Evolutionary conservation across 306 rosid species (phyloP), one percentile per base, ranked within the genome.

Genomic region (Luffa acutangula): DNA sequence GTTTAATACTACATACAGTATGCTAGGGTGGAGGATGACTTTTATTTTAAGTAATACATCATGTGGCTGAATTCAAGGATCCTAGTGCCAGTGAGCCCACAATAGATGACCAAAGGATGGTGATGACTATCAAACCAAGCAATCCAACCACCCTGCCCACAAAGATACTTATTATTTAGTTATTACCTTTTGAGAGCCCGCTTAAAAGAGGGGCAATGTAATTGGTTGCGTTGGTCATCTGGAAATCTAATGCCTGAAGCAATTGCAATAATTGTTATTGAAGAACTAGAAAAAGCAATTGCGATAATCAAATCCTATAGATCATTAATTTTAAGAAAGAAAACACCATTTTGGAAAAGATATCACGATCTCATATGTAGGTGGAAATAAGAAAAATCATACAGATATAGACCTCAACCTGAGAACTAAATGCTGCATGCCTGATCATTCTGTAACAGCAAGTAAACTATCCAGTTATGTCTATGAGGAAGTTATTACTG

Each of bases 141-240:
- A 76, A 75, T 34, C 18, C 62, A 54, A 17, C 49, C 80, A 34
- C 31, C 34, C 37, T 37, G 18, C 53, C 69, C 45, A 33, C 51
- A 79, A 21, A 46, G 48, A 64, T 46, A 52, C 58, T 52, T 5
- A 5, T n/a, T 14, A 4, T 49, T 43, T 79, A 52, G 15, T 36
- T 17, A 72, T 86, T 84, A 91, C 98, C 97, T 86, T 89, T 89
- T 36, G 97, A 89, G 63, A 91, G 84, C 66, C 93, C 97, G 25
- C 71, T 73, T 34, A 92, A 84, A 82, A 88, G 87, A 84, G 93
- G 91, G 70, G 84, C 75, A 70, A 85, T 77, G 85, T 82, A 90
- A 84, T 82, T 76, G 59, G 89, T 83, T 78, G 84, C 84, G 54
- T 66, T 81, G 79, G 77, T 80, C 73, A 80, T 76, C 11, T 90